phyloP scores from a whole-genome alignment of 805 yeast species.

The Nakazawaea ambrosiae region DNA sequence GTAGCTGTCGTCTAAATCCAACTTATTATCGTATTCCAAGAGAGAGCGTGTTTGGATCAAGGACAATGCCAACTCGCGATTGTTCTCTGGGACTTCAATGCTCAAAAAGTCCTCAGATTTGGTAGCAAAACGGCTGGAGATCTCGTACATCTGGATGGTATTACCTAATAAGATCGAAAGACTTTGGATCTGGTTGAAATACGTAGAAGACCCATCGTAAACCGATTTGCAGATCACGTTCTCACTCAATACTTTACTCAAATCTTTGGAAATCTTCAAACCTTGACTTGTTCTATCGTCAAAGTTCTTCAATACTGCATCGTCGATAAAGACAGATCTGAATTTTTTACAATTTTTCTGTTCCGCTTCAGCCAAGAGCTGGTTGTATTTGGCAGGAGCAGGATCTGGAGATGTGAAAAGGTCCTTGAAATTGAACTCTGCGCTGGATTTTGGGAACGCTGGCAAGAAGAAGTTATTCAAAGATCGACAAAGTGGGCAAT shows the following conservation, averaged over 20 bases:
- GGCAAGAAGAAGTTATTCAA: constrained; percentile 39
- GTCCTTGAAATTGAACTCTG: neutral
- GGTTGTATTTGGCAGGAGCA: constrained; percentile 15
- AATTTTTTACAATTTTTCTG: constrained; percentile 24
- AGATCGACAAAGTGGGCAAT: constrained; percentile 47
- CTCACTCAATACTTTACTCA: constrained; percentile 15
- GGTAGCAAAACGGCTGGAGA: constrained; percentile 42
- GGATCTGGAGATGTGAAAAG: neutral
- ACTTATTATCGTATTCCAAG: neutral
- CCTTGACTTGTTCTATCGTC: neutral
- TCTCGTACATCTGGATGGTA: constrained; percentile 52
- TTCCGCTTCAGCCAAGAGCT: constrained; percentile 20
- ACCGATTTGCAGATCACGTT: constrained; percentile 13
- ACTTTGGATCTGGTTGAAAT: constrained; percentile 14
- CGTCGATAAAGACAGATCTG: constrained; percentile 21
- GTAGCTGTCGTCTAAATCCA: neutral
- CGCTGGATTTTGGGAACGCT: constrained; percentile 19
- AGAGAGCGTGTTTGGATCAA: constrained; percentile 34
- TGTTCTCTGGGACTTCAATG: neutral
- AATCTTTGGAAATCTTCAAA: constrained; percentile 15
- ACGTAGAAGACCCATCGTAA: constrained; percentile 1
- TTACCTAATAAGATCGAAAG: constrained; percentile 31
- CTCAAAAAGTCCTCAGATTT: constrained; percentile 2
- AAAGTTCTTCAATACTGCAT: constrained; percentile 19
- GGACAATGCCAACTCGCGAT: constrained; percentile 29